Conservation (phyloP, 768 basidiomycete species). For the Leucosporidium creatinivorum region DNA sequence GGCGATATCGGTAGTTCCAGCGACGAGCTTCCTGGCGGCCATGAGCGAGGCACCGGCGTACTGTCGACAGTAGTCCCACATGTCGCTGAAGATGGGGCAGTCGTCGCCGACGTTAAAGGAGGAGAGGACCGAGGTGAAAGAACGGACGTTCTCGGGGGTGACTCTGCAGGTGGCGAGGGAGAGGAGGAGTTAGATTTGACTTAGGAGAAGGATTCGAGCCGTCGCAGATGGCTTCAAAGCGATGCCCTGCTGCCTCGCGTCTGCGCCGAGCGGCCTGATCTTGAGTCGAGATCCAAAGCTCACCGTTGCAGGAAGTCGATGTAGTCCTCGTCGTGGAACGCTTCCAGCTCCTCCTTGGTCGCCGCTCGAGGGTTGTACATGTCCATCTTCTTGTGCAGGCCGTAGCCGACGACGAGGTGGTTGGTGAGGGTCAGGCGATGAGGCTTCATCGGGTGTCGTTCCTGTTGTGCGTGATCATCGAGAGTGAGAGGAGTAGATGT, state of each 20-base stretch:
- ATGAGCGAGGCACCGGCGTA: conserved; percentile 88
- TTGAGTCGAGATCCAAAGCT: conserved; percentile 31
- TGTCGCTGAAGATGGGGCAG: conserved; percentile 88
- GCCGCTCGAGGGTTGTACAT: conserved; percentile 84
- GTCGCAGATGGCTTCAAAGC: neutral
- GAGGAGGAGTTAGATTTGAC: neutral
- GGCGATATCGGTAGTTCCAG: conserved; percentile 85
- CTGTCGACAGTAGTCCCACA: conserved; percentile 90
- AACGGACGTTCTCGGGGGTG: conserved; percentile 62
- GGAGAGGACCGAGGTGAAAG: conserved; percentile 70
- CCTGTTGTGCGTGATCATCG: conserved; percentile 51
- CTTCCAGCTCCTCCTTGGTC: conserved; percentile 78
- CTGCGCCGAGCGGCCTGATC: neutral
- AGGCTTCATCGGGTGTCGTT: conserved; percentile 98
- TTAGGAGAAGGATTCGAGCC: neutral
- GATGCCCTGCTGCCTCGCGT: conserved; percentile 1
- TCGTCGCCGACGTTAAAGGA: conserved; percentile 93
- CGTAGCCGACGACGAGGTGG: conserved; percentile 90
- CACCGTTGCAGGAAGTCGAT: conserved; percentile 90
- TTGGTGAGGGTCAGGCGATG: conserved; percentile 94
- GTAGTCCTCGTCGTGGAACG: conserved; percentile 91
- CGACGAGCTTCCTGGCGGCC: conserved; percentile 76
- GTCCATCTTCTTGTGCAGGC: conserved; percentile 89
- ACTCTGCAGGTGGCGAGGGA: conserved; percentile 52
- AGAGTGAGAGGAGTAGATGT: no score